Base-by-base conservation (phyloP, 1,284 basidiomycete genomes). In the Cutaneotrichosporon cyanovorans region DNA sequence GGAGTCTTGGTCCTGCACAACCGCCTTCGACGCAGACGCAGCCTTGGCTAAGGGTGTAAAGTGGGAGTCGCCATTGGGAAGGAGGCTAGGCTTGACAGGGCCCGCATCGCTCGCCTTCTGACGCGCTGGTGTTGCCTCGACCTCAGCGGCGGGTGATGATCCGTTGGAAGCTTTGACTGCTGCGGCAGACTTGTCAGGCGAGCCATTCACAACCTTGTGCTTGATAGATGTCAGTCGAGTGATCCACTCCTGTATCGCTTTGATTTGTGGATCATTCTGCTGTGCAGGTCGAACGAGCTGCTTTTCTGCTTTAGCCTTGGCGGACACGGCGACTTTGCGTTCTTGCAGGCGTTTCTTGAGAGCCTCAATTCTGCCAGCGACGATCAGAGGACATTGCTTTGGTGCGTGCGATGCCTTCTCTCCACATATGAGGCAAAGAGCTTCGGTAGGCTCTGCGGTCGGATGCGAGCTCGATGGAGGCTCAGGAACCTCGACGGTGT, bases 351-450 rank as follows among this genome's bases (percentile, higher is more conserved):
- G 48, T 16, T 51, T 45, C 9, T 39, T 46, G 8, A 61, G 45
- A 1, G 61, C 32, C 16, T 41, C 34, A 20, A 56, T 31, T 12
- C n/a, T n/a, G 16, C 63, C 63, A 7, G 34, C 48, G 30, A 53
- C 51, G 31, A 65, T 62, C 4, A 38, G 35, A 0, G 63, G 58
- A 46, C 65, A 67, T 25, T 62, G 55, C 18, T 60, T 58, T 39
- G 63, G 57, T 0, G 60, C 35, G 42, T 64, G 62, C n/a, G 31
- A 12, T 0, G 53, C 49, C 7, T 16, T 18, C 12, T 31, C 33
- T 5, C 43, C 14, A 18, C 42, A 44, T 4, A 44, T 19, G 11
- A 37, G 8, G 23, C 42, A 44, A 14, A 15, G 19, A 28, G 25
- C 12, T 7, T 12, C 25, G 25, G n/a, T n/a, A n/a, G n/a, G n/a